Evolutionary conservation across 2,329 filamentous ascomycete species (phyloP), one percentile per base, ranked within the genome.

Genomic region (Dichotomopilus funicola): DNA sequence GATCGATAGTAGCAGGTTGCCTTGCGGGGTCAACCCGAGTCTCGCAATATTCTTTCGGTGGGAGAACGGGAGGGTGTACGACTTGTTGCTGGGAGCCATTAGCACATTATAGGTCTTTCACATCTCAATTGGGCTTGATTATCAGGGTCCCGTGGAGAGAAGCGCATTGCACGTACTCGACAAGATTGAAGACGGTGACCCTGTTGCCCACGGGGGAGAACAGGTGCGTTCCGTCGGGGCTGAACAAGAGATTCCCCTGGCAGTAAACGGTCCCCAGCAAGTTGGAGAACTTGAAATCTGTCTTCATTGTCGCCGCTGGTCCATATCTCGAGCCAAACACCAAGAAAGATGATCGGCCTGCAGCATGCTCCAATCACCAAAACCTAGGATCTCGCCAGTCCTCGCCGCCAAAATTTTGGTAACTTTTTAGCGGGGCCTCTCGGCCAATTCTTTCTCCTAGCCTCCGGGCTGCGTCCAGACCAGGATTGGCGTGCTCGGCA

Each of bases 281-380:
- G 75, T 97, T 99, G 71, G 92, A 96, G 76, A 99, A 99, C 91
- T 94, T 95, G 73, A 97, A 99, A 75, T 97, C 92, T 64, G 91
- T 97, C 88, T 97, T 99, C 94, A 99, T 99, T 71, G 73, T 84
- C 70, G 72, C 66, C 68, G 67, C 51, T 61, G 42, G 56, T 54
- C 59, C 59, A 61, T 62, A 54, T 53, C 59, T 49, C 57, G 55
- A 37, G 41, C 49, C 31, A 38, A 3, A 12, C 27, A 40, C 40
- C 49, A 40, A 27, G 19, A 27, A 27, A 27, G 19, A 27, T 27
- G 51, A 40, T 41, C 40, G 63, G 63, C 65, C 49, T 66, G 66
- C 68, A 70, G 72, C 72, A 44, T 54, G 59, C 64, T 60, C 45
- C 58, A 53, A 54, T 53, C 44, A 49, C 56, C 36, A 46, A 50